Evolutionary conservation across 2,329 filamentous ascomycete species (phyloP), one percentile per base, ranked within the genome.

Genomic region (Pseudogymnoascus sp.): DNA sequence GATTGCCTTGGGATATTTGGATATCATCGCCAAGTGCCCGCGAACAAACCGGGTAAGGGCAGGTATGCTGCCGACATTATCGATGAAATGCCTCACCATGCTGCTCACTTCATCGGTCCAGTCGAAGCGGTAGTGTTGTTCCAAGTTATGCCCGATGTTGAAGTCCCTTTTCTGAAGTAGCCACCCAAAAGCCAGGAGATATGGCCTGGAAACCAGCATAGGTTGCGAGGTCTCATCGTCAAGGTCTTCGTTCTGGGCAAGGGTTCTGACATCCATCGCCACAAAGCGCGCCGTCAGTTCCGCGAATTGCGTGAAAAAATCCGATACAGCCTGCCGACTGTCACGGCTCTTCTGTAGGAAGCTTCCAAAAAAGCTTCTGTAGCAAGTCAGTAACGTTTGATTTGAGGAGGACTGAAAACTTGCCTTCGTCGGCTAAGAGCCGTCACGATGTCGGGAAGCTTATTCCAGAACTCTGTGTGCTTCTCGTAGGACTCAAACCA

Each of bases 261-360:
- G 63, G 2, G 71, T 72, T 58, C 68, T 68, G 36, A 73, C 66
- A 66, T 87, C 84, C 63, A 83, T 71, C 12, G 73, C 68, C 59
- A 85, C 71, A 62, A 85, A 80, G 63, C 76, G 77, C 11, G 78
- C 80, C 1, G 82, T 74, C 47, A 87, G 69, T 61, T 71, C 75
- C n/a, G 80, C 76, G 63, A 70, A 73, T 60, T 68, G 65, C 18
- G 25, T 62, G n/a, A 74, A 66, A 60, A 73, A 65, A 1, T 71
- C 68, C 5, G 65, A 61, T 18, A 74, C 47, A 3, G 67, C 64
- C 37, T 60, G 62, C 6, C 68, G 66, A 36, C 66, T 65, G 2
- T 64, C 60, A 41, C 61, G 47, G 50, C 57, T 63, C 33, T 64
- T 64, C n/a, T 65, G 57, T 20, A 72, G 65, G 61, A 71, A 71